These are phyloP conservation scores for Aspergillus sergii DNA, from an alignment of 2,329 filamentous ascomycete genomes.

Conservation along the genomic window DNA sequence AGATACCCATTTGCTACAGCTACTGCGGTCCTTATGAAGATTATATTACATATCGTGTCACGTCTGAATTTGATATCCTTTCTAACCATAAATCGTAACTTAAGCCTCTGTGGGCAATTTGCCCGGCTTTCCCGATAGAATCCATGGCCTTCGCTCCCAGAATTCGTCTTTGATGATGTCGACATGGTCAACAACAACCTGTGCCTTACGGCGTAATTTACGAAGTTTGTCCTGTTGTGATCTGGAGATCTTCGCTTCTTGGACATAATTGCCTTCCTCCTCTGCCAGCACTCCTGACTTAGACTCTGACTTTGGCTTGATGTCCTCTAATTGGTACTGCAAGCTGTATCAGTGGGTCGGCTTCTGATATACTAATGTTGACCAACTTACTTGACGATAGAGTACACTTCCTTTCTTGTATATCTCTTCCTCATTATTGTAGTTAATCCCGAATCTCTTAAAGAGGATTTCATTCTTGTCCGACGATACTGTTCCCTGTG, in stretches of 20 bases:
- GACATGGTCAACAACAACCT: conserved; percentile 78
- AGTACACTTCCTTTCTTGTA: conserved; percentile 92
- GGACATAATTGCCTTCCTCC: conserved; percentile 22
- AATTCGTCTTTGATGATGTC: conserved; percentile 97
- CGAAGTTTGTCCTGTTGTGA: conserved; percentile 81
- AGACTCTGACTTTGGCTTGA: conserved; percentile 42
- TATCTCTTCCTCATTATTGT: conserved; percentile 93
- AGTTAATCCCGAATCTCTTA: conserved; percentile 86
- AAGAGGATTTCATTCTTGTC: conserved; percentile 98
- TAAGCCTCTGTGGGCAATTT: conserved; percentile 59
- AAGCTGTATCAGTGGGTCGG: neutral
- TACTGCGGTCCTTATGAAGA: conserved; percentile 10
- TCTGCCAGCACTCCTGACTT: neutral
- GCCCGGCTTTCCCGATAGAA: conserved; percentile 73
- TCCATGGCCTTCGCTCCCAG: conserved; percentile 85
- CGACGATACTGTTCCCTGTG: conserved; percentile 74
- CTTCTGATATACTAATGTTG: neutral
- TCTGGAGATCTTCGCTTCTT: conserved; percentile 64
- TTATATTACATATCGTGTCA: conserved; percentile 10
- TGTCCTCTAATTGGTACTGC: conserved; percentile 71
- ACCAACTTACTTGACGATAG: conserved; percentile 69
- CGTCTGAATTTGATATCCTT: conserved; percentile 11
- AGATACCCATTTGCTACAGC: conserved; percentile 38
- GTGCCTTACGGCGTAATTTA: conserved; percentile 79
- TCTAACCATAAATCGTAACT: conserved; percentile 8